These are phyloP conservation scores for Tolypocladium endophyticum DNA, from an alignment of 2,329 filamentous ascomycete genomes.

Conservation along the genomic window DNA sequence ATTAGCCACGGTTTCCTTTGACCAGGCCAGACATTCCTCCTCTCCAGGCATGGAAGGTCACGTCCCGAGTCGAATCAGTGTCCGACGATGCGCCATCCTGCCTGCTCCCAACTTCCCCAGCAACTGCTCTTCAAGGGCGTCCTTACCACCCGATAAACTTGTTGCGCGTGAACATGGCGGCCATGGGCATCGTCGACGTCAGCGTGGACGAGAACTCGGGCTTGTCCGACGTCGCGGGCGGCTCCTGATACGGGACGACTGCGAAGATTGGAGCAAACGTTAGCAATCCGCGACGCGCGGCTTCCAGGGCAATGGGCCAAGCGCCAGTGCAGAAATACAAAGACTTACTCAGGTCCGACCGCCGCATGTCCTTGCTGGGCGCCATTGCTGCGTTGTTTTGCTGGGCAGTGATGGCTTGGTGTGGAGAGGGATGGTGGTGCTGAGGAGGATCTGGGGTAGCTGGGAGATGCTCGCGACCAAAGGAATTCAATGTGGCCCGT, in stretches of 20 bases:
- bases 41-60: neutral
- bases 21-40: neutral
- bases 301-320: neutral
- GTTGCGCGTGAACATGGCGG: conserved; percentile 87
- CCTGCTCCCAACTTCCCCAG: neutral
- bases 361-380: conserved; percentile 31
- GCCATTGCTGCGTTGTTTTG: conserved; percentile 20
- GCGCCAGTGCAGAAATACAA: neutral
- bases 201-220: conserved; percentile 64
- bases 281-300: neutral
- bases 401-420: neutral
- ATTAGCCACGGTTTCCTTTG: neutral
- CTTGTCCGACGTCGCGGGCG: conserved; percentile 49
- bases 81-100: neutral
- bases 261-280: neutral
- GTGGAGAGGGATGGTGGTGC: neutral
- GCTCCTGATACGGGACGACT: conserved; percentile 87
- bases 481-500: neutral
- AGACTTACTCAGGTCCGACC: conserved; percentile 31
- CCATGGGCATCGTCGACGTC: conserved; percentile 82
- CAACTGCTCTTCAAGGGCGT: neutral
- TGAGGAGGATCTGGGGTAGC: neutral
- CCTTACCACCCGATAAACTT: conserved; percentile 60
- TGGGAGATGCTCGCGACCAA: neutral
- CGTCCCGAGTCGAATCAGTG: neutral